These are phyloP conservation scores for Bryoerythrophyllum caledonicum DNA, from an alignment of 225 moss, liverwort and hornwort species.

Conservation along the genomic window DNA sequence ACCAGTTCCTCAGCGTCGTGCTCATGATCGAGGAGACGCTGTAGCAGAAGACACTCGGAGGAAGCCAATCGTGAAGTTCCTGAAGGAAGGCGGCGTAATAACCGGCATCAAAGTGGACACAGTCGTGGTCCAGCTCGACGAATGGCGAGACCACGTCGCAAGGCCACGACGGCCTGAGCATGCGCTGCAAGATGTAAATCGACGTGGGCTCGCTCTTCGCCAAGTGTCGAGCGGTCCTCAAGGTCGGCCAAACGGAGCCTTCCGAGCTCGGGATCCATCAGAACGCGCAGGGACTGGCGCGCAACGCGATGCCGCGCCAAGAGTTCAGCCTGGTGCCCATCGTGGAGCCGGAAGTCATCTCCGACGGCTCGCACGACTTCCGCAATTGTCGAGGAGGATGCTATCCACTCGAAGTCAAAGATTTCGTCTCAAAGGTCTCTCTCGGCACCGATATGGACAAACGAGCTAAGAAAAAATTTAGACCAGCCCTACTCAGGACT, in stretches of 20 bases:
- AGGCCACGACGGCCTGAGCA: conserved; percentile 53
- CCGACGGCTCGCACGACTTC: conserved; percentile 53
- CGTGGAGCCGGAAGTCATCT: conserved; percentile 50
- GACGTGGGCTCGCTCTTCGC: conserved; percentile 54
- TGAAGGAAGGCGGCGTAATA: conserved; percentile 59
- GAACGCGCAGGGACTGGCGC: conserved; percentile 53
- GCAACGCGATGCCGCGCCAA: conserved; percentile 52
- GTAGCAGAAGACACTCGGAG: conserved; percentile 52
- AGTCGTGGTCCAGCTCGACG: conserved; percentile 42
- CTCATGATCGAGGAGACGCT: conserved; percentile 52
- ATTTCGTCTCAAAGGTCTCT: too few species aligned
- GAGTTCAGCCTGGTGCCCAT: conserved; percentile 55
- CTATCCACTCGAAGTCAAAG: too few species aligned
- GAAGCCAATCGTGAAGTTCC: conserved; percentile 49
- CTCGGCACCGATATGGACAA: too few species aligned
- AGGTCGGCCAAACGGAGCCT: conserved; percentile 56
- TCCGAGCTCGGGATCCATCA: conserved; percentile 54
- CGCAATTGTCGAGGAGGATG: too few species aligned
- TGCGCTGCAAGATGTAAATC: conserved; percentile 58
- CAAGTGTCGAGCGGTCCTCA: conserved; percentile 56
- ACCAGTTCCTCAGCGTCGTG: conserved; percentile 51
- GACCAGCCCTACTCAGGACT: too few species aligned
- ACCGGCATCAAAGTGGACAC: conserved; percentile 64
- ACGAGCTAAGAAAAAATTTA: too few species aligned
- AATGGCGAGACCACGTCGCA: conserved; percentile 63